These are phyloP conservation scores for Serpula lacrymans DNA, from an alignment of 768 basidiomycete genomes.

Conservation along the genomic window DNA sequence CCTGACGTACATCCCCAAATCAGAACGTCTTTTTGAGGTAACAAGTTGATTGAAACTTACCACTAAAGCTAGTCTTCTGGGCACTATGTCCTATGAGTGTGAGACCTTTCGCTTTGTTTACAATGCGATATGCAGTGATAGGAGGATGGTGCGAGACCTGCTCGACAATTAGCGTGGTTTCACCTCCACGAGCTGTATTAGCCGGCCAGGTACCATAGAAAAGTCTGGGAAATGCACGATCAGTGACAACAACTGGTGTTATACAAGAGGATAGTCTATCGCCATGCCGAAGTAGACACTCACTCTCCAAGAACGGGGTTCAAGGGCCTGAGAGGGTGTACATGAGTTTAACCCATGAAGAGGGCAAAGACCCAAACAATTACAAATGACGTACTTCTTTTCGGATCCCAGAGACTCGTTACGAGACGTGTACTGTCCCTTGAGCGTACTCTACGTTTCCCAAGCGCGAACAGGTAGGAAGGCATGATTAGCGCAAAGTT, in stretches of 20 bases:
- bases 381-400: conserved; percentile 71
- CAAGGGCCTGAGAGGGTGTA: conserved; percentile 59
- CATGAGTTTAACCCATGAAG: conserved; percentile 7
- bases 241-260: conserved; percentile 1
- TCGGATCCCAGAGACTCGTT: conserved; percentile 96
- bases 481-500: background rate
- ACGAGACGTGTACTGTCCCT: conserved; percentile 91
- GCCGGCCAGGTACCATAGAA: conserved; percentile 93
- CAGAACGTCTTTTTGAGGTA: conserved; percentile 2
- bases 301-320: conserved; percentile 95
- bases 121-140: conserved; percentile 83
- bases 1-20: conserved; percentile 37
- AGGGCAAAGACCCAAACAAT: background rate
- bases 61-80: conserved; percentile 92
- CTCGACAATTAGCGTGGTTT: conserved; percentile 82
- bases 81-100: conserved; percentile 84
- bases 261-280: background rate
- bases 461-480: background rate
- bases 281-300: no score
- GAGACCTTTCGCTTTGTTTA: conserved; percentile 75
- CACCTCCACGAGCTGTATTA: conserved; percentile 59
- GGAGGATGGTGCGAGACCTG: conserved; percentile 97
- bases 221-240: conserved; percentile 38
- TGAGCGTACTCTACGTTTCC: conserved; percentile 72
- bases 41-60: conserved; percentile 33